Percentiles rank a stretch among this genome's conserved stretches.
phyloP scores from a whole-genome alignment of 2,329 filamentous ascomycete species.

The Lecanicillium sp. region DNA sequence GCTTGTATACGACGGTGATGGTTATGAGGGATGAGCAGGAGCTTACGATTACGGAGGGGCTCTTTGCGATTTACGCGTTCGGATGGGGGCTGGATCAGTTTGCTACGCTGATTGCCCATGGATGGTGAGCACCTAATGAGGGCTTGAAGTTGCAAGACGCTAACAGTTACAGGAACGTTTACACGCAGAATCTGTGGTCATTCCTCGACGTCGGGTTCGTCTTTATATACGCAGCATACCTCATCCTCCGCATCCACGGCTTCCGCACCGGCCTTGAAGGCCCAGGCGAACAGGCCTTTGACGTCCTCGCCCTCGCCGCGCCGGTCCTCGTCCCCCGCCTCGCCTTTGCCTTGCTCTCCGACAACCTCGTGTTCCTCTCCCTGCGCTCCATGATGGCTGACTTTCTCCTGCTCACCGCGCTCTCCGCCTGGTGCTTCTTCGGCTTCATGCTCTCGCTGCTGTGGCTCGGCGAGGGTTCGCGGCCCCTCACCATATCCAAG shows the following conservation, averaged over 20 bases:
- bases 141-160: too few species aligned
- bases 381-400: slow-evolving; percentile 80
- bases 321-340: slow-evolving; percentile 72
- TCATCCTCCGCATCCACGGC: slow-evolving; percentile 61
- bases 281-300: slow-evolving; percentile 61
- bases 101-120: slow-evolving; percentile 70
- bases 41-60: slow-evolving; percentile 53
- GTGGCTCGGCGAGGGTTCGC: slow-evolving; percentile 65
- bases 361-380: slow-evolving; percentile 78
- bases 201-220: slow-evolving; percentile 78
- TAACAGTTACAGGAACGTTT: slow-evolving; percentile 70
- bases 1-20: slow-evolving; percentile 69
- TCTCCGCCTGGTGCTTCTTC: slow-evolving; percentile 77
- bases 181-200: slow-evolving; percentile 84
- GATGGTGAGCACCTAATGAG: slow-evolving; percentile 48
- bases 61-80: slow-evolving; percentile 67
- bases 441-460: slow-evolving; percentile 74
- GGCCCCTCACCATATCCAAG: slow-evolving; percentile 66
- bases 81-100: slow-evolving; percentile 78
- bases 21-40: slow-evolving; percentile 52
- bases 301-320: slow-evolving; percentile 73
- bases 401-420: slow-evolving; percentile 68
- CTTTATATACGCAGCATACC: slow-evolving; percentile 63
- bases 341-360: slow-evolving; percentile 76
- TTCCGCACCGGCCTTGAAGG: slow-evolving; percentile 43